phyloP scores from a whole-genome alignment of 306 rosid species.

The Cercis canadensis region DNA sequence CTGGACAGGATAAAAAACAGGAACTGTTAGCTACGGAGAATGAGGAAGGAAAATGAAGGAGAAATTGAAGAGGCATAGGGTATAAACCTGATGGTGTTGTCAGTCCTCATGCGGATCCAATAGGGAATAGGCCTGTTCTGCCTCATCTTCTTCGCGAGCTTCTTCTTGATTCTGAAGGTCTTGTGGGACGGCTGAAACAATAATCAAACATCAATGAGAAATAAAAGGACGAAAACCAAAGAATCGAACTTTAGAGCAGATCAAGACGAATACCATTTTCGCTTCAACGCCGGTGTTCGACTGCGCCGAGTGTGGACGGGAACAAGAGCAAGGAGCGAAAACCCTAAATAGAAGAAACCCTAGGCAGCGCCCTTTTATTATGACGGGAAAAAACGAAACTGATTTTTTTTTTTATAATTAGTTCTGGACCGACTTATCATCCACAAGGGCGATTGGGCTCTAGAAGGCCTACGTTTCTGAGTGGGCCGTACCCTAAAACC shows the following conservation, averaged over 20 bases:
- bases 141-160: conserved; percentile 93
- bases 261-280: conserved; percentile 49
- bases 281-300: conserved; percentile 21
- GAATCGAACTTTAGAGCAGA: neutral
- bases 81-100: conserved; percentile 76
- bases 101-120: conserved; percentile 92
- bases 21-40: neutral
- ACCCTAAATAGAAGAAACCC: conserved; percentile 22
- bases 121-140: conserved; percentile 94
- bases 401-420: too few species aligned
- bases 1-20: conserved; percentile 19
- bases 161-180: conserved; percentile 87
- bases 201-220: neutral
- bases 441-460: neutral
- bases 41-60: neutral
- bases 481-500: too few species aligned
- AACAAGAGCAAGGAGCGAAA: neutral
- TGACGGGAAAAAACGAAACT: too few species aligned
- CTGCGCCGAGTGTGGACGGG: conserved; percentile 14
- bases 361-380: too few species aligned
- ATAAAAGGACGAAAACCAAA: neutral
- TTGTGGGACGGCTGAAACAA: conserved; percentile 82
- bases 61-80: neutral
- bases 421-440: too few species aligned
- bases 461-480: too few species aligned